These are phyloP conservation scores for Penicillium occitanis DNA, from an alignment of 2,329 filamentous ascomycete species.

Conservation along the genomic window DNA sequence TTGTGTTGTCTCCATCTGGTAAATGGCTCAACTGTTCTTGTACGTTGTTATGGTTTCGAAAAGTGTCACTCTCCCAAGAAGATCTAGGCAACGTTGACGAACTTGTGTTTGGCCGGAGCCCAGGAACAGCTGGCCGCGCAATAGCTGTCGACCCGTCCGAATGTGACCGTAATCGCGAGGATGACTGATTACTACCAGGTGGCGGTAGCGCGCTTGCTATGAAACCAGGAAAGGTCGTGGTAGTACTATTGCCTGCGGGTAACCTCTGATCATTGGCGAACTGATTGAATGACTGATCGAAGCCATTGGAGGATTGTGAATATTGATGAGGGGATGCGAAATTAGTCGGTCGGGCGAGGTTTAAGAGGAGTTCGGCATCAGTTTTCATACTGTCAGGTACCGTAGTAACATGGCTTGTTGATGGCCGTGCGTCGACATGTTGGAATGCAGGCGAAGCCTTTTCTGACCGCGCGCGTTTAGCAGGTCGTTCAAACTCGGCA, in stretches of 20 bases:
- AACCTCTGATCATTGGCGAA: conserved; percentile 26
- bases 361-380: conserved; percentile 51
- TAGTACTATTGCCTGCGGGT: conserved; percentile 28
- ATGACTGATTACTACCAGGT: conserved; percentile 28
- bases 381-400: conserved; percentile 45
- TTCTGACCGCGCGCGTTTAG: conserved; percentile 63
- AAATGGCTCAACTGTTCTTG: conserved; percentile 9
- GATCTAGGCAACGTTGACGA: conserved; percentile 37
- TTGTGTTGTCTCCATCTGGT: neutral
- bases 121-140: conserved; percentile 38
- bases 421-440: conserved; percentile 28
- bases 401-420: conserved; percentile 32
- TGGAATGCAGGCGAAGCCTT: conserved; percentile 47
- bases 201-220: conserved; percentile 21
- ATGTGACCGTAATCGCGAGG: conserved; percentile 42
- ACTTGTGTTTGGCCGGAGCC: conserved; percentile 40
- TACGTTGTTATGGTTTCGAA: conserved; percentile 24
- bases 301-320: conserved; percentile 32
- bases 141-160: conserved; percentile 45
- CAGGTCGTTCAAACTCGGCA: conserved; percentile 48
- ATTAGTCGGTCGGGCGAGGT: conserved; percentile 44
- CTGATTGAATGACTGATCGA: conserved; percentile 33
- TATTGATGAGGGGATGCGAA: conserved; percentile 28
- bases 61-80: conserved; percentile 35
- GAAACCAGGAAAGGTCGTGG: conserved; percentile 21